Evolutionary conservation across 139 green algal genomes (phyloP).

Genomic region (Pycnococcus provasolii): DNA sequence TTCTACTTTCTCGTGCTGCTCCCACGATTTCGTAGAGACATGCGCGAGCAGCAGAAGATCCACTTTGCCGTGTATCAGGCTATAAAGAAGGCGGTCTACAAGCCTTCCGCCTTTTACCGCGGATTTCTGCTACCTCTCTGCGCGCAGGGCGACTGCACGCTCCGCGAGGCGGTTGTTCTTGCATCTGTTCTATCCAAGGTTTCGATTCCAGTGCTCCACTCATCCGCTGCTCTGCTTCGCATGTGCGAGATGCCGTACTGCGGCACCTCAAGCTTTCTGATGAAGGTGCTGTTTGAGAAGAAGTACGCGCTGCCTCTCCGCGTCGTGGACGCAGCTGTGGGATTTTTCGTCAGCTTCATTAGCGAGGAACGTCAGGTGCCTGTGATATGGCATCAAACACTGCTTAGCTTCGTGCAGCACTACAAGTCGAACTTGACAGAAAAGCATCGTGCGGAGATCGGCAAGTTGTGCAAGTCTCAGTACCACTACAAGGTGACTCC

Average conservation of each 20-base stretch:
- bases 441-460: constrained; percentile 67
- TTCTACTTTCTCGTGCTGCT: constrained; percentile 93
- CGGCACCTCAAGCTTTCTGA: constrained; percentile 72
- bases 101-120: constrained; percentile 95
- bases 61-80: constrained; percentile 92
- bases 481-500: constrained; percentile 77
- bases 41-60: constrained; percentile 65
- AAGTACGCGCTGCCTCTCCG: constrained; percentile 94
- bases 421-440: constrained; percentile 80
- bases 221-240: constrained; percentile 55
- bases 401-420: constrained; percentile 90
- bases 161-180: constrained; percentile 93
- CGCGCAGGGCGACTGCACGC: constrained; percentile 57
- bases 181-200: constrained; percentile 56
- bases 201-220: constrained; percentile 87
- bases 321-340: constrained; percentile 48
- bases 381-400: constrained; percentile 94
- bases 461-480: constrained; percentile 61
- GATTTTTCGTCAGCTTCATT: constrained; percentile 59
- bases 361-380: constrained; percentile 76
- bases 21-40: constrained; percentile 75
- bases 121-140: constrained; percentile 84
- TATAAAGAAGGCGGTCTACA: constrained; percentile 95
- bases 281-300: constrained; percentile 94
- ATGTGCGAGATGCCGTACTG: constrained; percentile 43